A percentile compares a stretch with the other conserved stretches of the same genome.
These are phyloP conservation scores for Cynanchum wilfordii DNA, from an alignment of 257 asterid species.

Conservation along the genomic window DNA sequence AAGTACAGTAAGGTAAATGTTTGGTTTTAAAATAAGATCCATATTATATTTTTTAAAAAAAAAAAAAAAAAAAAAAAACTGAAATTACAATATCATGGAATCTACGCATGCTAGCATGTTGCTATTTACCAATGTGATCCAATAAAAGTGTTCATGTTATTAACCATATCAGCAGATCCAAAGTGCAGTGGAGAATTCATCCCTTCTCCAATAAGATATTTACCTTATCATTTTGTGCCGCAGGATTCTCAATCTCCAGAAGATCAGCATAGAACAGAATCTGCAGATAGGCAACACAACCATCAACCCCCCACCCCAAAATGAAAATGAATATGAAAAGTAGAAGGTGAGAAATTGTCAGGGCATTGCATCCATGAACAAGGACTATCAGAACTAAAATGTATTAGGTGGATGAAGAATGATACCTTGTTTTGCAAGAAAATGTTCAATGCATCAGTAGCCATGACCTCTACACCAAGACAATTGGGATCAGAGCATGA, in stretches of 20 bases:
- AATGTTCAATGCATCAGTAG: conserved; percentile 67
- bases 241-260: conserved; percentile 42
- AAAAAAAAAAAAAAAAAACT: neutral
- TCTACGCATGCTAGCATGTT: neutral
- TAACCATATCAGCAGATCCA: neutral
- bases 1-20: neutral
- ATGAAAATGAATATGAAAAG: neutral
- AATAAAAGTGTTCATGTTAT: neutral
- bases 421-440: conserved; percentile 74
- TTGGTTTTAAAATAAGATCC: neutral
- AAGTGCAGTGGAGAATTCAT: neutral
- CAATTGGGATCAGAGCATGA: conserved; percentile 51
- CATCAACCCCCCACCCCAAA: neutral
- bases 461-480: conserved; percentile 84
- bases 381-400: neutral
- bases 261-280: conserved; percentile 50
- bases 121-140: neutral
- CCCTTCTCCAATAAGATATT: neutral
- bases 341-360: neutral
- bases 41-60: neutral
- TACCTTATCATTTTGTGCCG: conserved; percentile 44
- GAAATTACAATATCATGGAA: neutral
- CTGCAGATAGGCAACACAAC: conserved; percentile 31
- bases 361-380: neutral
- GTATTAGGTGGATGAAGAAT: conserved; percentile 6